Evolutionary conservation across 2,329 filamentous ascomycete genomes (phyloP).

Genomic region (Pseudonectria foliicola): DNA sequence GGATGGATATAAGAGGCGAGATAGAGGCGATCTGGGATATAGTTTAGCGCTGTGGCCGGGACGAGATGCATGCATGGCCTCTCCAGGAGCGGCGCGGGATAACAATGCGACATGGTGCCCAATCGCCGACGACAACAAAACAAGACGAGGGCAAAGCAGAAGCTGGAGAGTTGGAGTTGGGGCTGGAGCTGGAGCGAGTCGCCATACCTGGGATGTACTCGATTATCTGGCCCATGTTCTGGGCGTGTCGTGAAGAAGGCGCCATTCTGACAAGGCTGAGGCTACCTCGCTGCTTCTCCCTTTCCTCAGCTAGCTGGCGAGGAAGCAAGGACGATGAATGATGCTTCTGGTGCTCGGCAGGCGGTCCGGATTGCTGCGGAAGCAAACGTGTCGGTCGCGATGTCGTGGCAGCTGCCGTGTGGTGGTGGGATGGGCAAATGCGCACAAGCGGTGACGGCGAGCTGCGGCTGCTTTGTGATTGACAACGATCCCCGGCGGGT

Average conservation of each 20-base stretch:
- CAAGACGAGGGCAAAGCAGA: conserved; percentile 5
- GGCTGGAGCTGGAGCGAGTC: no score
- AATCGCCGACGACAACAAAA: conserved; percentile 7
- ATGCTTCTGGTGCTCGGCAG: no score
- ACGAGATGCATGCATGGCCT: conserved; percentile 4
- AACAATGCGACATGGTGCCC: conserved; percentile 26
- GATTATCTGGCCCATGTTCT: conserved; percentile 77
- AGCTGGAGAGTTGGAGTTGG: conserved; percentile 1
- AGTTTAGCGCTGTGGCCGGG: conserved; percentile 18
- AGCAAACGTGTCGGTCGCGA: no score
- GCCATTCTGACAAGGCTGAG: conserved; percentile 36
- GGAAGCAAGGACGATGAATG: not conserved
- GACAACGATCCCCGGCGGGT: no score
- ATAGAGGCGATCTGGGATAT: conserved; percentile 74
- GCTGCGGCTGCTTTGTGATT: no score
- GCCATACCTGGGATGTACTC: conserved; percentile 88
- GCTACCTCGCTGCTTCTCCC: conserved; percentile 8
- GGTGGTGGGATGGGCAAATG: no score
- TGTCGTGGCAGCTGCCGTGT: no score
- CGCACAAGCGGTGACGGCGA: no score
- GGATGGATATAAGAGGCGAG: conserved; percentile 83
- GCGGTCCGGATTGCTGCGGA: no score
- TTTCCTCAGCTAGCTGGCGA: conserved; percentile 1
- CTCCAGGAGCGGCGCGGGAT: conserved; percentile 12
- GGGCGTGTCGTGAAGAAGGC: conserved; percentile 41